Evolutionary conservation across 345 rosid species (phyloP), one percentile per base, ranked within the genome.

Genomic region (Populus nigra): DNA sequence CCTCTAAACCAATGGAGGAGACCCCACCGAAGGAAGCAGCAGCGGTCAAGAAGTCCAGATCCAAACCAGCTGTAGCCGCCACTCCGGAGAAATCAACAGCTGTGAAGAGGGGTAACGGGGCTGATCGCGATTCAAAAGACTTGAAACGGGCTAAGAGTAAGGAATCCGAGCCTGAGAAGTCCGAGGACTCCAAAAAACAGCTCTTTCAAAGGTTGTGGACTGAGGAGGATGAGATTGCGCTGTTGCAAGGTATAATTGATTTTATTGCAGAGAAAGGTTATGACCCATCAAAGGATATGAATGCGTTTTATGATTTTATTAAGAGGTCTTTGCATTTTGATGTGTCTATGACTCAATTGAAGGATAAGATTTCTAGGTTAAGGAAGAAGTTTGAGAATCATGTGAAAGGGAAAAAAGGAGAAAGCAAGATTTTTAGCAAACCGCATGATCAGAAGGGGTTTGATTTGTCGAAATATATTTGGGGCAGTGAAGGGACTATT

Each of bases 171-270:
- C 35, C 35, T 33, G 35, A 33, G 35, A 33, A 33, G 35, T 33
- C 35, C 0, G 36, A 33, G 36, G 36, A 33, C 36, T 33, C 36
- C 36, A 33, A 33, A 33, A 33, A 33, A 4, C 36, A 33, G 36
- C 36, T 33, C 36, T 33, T 33, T 33, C 36, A 33, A 33, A 33
- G 36, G 36, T 33, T 33, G 36, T 33, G 36, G 36, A 33, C 36
- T 3, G 36, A 33, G 79, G 83, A 81, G 0, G 89, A 89, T 73
- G 92, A 86, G 61, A 77, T 88, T n/a, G 86, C 83, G 0, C 67
- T 89, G 50, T 68, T 89, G 39, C 79, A 83, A 75, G 92, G 91
- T 12, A 49, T 88, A 36, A 76, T 81, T 15, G 88, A 85, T 12
- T 89, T 76, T 49, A 71, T 73, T 0, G 73, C 81, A 13, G 85